Evolutionary conservation across 1,284 basidiomycete genomes (phyloP), one percentile per base, ranked within the genome.

Genomic region (Puccinia brachypodii): DNA sequence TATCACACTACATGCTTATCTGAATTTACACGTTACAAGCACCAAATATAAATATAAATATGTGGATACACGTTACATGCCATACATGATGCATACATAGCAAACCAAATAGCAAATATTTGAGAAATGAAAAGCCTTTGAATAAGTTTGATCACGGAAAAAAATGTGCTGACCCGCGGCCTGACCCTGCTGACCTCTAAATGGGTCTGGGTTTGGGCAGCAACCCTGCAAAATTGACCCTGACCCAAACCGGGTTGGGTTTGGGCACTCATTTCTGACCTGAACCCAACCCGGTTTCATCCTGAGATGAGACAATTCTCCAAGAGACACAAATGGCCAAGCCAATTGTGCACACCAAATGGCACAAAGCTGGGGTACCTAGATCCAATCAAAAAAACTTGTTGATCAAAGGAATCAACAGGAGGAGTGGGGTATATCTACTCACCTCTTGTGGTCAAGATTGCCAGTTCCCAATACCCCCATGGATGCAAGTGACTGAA

Each of bases 151-250:
- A 33, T 64, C 33, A 64, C 19, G 60, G n/a, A 33, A 64, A 8
- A 36, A 64, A 36, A 64, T 64, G 16, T 33, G 28, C 60, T 36
- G 60, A 64, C 60, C 60, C 60, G 25, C 33, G 19, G n/a, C 50
- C 50, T 53, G 50, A 53, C 50, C 60, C 60, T 36, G 33, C 33
- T 64, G 25, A 13, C 33, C 25, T 31, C 33, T 13, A 36, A 7
- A 33, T 31, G 60, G 60, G 60, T 64, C 60, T 19, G 60, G 60
- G 60, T 33, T 31, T 64, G 60, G 60, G 60, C 60, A 64, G 60
- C 60, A 31, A 64, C 33, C 33, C 33, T 64, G 25, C 60, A 64
- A 64, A 64, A 16, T 36, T 64, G 60, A 36, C 25, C 60, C 60
- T 13, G 60, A 28, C 31, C 33, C 33, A 36, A 33, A 64, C 22